phyloP scores from a whole-genome alignment of 164 flowering plant genomes.

The Akebia trifoliata region DNA sequence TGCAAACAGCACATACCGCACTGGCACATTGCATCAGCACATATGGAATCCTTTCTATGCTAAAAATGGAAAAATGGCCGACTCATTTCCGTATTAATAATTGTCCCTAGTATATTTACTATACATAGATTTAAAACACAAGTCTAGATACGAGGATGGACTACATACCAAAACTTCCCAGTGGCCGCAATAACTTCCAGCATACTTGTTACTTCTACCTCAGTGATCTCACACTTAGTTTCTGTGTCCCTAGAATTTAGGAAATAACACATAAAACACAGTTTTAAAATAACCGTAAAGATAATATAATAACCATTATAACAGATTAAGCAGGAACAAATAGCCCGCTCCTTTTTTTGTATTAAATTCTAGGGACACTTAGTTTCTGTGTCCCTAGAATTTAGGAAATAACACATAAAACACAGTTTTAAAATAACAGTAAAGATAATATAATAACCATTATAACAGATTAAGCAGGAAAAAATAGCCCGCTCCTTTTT shows the following conservation, averaged over 20 bases:
- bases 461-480: too few relatives aligned
- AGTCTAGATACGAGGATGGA: neutral
- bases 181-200: constrained; percentile 68
- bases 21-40: too few relatives aligned
- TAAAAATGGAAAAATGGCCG: neutral
- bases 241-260: constrained; percentile 21
- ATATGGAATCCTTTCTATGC: neutral
- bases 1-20: neutral
- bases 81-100: neutral
- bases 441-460: neutral
- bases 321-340: too few relatives aligned
- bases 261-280: neutral
- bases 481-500: too few relatives aligned
- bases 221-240: constrained; percentile 30
- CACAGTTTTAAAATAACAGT: neutral
- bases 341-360: too few relatives aligned
- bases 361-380: too few relatives aligned
- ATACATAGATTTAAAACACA: neutral
- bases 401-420: neutral
- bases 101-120: neutral
- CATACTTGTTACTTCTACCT: constrained; percentile 46
- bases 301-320: neutral
- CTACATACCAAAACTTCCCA: constrained; percentile 69
- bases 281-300: neutral
- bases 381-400: constrained; percentile 23